These are phyloP conservation scores for Microbotryomycetes sp. DNA, from an alignment of 1,284 basidiomycete species.

Conservation along the genomic window DNA sequence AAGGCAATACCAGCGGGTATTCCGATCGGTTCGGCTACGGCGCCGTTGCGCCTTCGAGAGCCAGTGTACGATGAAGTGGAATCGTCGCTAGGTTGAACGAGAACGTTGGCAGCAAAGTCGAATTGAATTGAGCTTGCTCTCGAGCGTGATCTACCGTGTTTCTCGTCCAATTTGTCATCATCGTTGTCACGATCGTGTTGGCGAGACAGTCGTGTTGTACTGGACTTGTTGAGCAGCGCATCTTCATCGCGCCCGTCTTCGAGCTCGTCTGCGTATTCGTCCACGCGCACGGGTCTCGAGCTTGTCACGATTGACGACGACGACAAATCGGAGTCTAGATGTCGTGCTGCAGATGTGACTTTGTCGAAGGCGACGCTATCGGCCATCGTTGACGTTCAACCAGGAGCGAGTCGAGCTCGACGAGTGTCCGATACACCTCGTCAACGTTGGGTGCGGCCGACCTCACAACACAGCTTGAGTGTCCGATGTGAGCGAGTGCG, in stretches of 20 bases:
- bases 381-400: no score
- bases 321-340: no score
- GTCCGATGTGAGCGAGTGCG: no score
- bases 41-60: background rate
- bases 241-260: slow-evolving; percentile 6
- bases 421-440: no score
- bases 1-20: slow-evolving; percentile 16
- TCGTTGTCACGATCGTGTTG: slow-evolving; percentile 79
- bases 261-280: slow-evolving; percentile 13
- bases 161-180: slow-evolving; percentile 74
- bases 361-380: no score
- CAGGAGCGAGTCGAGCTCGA: no score
- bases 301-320: no score
- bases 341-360: no score
- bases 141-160: slow-evolving; percentile 56
- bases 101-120: slow-evolving; percentile 1
- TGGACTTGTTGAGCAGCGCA: slow-evolving; percentile 40
- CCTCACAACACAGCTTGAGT: no score
- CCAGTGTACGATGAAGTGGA: background rate
- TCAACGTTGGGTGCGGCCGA: no score
- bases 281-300: slow-evolving; percentile 6
- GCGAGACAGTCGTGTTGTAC: no score
- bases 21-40: slow-evolving; percentile 13
- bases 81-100: slow-evolving; percentile 8
- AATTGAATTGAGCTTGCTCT: slow-evolving; percentile 7